Conservation (phyloP, 352 stramenopile species). For the Saprolegnia parasitica region DNA sequence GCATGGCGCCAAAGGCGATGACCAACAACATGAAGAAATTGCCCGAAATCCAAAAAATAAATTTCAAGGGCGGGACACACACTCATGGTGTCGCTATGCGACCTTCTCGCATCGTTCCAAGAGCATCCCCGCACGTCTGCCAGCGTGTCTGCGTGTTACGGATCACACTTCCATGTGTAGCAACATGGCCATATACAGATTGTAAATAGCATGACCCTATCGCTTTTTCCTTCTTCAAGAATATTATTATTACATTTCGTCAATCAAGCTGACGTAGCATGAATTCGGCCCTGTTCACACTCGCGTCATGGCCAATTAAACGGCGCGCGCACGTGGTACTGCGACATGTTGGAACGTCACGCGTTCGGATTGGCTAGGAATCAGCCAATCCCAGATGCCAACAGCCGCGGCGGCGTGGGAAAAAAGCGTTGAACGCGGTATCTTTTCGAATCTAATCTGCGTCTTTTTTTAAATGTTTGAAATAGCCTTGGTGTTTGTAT, state of each 20-base stretch:
- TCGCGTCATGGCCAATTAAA: not conserved
- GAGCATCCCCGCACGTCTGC: too few species aligned
- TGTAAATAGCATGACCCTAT: too few species aligned
- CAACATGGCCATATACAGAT: too few species aligned
- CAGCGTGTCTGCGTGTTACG: too few species aligned
- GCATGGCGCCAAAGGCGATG: too few species aligned
- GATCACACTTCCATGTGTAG: too few species aligned
- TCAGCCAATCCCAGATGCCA: not conserved
- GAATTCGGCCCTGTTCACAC: constrained; percentile 13
- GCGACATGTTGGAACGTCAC: not conserved
- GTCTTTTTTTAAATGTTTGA: not conserved
- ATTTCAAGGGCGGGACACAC: too few species aligned
- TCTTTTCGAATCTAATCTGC: constrained; percentile 8
- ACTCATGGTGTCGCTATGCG: too few species aligned
- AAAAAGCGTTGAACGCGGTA: constrained; percentile 9
- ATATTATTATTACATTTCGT: not conserved
- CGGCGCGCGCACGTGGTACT: not conserved
- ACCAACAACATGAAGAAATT: too few species aligned
- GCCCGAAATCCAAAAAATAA: too few species aligned
- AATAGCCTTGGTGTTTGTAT: not conserved
- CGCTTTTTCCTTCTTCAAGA: too few species aligned
- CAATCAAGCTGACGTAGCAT: not conserved
- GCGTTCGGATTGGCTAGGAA: not conserved
- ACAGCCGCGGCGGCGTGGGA: not conserved
- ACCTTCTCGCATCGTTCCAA: too few species aligned